Conservation (phyloP, 1,139 yeast genomes). For the Candida labiduridarum region DNA sequence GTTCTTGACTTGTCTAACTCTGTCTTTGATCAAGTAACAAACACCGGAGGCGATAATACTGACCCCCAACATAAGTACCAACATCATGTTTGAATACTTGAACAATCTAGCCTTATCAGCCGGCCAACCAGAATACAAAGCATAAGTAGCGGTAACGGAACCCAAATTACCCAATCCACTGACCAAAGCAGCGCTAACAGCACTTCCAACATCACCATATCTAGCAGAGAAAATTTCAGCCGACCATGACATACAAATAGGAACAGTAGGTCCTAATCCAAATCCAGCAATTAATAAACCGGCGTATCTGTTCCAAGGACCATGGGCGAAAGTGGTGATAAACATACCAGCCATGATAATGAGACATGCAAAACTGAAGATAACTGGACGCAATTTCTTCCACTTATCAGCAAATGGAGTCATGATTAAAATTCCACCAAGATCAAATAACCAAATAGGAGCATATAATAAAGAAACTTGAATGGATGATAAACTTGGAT, state of each 20-base stretch:
- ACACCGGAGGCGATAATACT: slow-evolving; percentile 56
- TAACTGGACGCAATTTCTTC: slow-evolving; percentile 57
- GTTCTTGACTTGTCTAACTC: slow-evolving; percentile 19
- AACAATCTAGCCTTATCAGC: slow-evolving; percentile 64
- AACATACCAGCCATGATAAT: slow-evolving; percentile 75
- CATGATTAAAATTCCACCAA: slow-evolving; percentile 71
- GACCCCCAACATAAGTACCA: slow-evolving; percentile 73
- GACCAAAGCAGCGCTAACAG: slow-evolving; percentile 80
- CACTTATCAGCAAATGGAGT: slow-evolving; percentile 81
- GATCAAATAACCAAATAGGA: slow-evolving; percentile 87
- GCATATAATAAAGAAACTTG: slow-evolving; percentile 77
- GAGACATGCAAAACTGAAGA: slow-evolving; percentile 62
- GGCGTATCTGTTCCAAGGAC: slow-evolving; percentile 75
- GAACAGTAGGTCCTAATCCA: slow-evolving; percentile 90
- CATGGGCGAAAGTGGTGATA: slow-evolving; percentile 75
- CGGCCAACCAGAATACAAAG: slow-evolving; percentile 87
- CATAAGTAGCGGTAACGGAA: slow-evolving; percentile 82
- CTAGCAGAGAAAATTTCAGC: slow-evolving; percentile 72
- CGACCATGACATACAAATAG: slow-evolving; percentile 85
- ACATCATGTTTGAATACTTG: slow-evolving; percentile 79
- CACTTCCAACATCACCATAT: slow-evolving; percentile 85
- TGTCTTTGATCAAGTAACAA: slow-evolving; percentile 34
- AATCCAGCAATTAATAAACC: slow-evolving; percentile 82
- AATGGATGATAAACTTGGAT: slow-evolving; percentile 66
- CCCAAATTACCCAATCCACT: slow-evolving; percentile 88